These are phyloP conservation scores for Akanthomyces lecanii DNA, from an alignment of 2,329 filamentous ascomycete genomes.

Conservation along the genomic window DNA sequence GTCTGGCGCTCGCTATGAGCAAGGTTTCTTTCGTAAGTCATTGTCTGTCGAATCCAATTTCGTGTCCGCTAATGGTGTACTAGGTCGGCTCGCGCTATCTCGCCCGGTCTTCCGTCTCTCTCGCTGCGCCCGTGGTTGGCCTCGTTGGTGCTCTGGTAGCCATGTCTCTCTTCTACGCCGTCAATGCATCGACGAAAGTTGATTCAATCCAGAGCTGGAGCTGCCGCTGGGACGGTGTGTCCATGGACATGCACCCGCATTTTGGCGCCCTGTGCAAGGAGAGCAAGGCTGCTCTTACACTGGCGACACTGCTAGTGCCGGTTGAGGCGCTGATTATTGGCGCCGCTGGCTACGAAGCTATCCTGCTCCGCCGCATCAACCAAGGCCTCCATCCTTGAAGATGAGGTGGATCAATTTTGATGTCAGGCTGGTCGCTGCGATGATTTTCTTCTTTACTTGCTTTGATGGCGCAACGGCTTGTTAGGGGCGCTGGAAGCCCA, in stretches of 20 bases:
- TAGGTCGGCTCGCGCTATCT: conserved; percentile 21
- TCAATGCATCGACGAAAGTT: conserved; percentile 47
- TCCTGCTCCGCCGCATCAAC: conserved; percentile 35
- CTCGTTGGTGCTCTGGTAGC: conserved; percentile 44
- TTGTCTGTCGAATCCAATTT: too few species aligned
- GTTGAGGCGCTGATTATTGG: conserved; percentile 48
- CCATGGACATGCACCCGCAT: conserved; percentile 49
- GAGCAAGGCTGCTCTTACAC: conserved; percentile 49
- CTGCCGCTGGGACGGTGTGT: conserved; percentile 54
- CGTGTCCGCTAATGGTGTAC: neutral
- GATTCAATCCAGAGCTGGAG: conserved; percentile 60
- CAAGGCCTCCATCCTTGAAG: conserved; percentile 5
- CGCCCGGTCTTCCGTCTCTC: conserved; percentile 19
- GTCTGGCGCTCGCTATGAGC: conserved; percentile 44
- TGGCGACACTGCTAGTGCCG: conserved; percentile 54
- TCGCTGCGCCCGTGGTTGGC: conserved; percentile 28
- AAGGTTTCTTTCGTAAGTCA: conserved; percentile 47
- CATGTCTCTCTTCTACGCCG: conserved; percentile 54
- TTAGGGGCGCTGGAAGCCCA: neutral
- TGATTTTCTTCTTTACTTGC: neutral
- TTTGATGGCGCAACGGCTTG: neutral
- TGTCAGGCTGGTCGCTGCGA: neutral
- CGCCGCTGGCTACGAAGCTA: conserved; percentile 41
- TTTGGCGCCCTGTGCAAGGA: conserved; percentile 55
- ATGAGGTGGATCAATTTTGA: neutral